Evolutionary conservation across 108 stramenopile genomes (phyloP).

Genomic region (Cyclotella kingstonii): DNA sequence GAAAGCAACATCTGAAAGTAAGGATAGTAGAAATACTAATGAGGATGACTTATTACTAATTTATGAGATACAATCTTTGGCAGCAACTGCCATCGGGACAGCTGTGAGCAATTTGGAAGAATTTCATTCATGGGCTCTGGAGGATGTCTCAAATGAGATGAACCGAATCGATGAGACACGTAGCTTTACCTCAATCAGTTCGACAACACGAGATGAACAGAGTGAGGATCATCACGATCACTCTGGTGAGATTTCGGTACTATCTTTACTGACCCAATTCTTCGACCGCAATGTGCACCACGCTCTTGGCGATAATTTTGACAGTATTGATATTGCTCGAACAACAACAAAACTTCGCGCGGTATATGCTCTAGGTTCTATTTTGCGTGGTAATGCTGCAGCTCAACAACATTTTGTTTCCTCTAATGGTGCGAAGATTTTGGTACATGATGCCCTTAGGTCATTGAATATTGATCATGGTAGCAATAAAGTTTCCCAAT

Average conservation of each 20-base stretch:
- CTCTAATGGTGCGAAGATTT: conserved; percentile 29
- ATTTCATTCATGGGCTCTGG: conserved; percentile 77
- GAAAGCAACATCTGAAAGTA: conserved; percentile 5
- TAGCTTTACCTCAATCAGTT: neutral
- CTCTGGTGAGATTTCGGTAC: neutral
- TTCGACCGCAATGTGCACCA: neutral
- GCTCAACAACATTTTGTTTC: conserved; percentile 57
- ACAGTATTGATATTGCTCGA: neutral
- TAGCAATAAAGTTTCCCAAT: conserved; percentile 6
- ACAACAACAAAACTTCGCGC: conserved; percentile 32
- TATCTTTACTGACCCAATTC: neutral
- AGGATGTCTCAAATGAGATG: conserved; percentile 32
- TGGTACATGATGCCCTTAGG: conserved; percentile 29
- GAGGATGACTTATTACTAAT: conserved; percentile 13
- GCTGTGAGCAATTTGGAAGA: conserved; percentile 91
- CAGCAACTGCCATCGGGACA: conserved; percentile 88
- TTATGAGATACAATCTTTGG: conserved; percentile 62
- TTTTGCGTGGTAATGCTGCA: conserved; percentile 68
- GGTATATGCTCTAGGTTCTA: conserved; percentile 71
- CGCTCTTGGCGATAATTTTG: neutral
- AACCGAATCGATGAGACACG: too few relatives aligned
- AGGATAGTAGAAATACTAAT: neutral
- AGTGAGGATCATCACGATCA: neutral
- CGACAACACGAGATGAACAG: neutral
- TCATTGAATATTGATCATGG: conserved; percentile 20